Conservation (phyloP, 306 rosid species). For the Citrullus mucosospermus region DNA sequence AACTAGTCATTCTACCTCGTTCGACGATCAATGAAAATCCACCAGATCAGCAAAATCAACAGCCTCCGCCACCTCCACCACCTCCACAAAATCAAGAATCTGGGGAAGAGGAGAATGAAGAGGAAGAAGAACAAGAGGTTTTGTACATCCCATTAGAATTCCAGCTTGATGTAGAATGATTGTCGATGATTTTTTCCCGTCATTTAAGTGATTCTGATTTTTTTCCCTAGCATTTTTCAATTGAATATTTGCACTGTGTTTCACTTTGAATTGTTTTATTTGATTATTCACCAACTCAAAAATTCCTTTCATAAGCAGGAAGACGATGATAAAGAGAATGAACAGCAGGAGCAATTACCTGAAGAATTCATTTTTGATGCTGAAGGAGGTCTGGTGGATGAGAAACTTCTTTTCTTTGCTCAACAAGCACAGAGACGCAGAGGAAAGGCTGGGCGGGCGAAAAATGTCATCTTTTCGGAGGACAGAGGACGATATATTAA, state of each 20-base stretch:
- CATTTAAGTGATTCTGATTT: neutral
- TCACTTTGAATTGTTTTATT: neutral
- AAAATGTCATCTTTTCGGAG: conserved; percentile 93
- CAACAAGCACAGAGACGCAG: conserved; percentile 91
- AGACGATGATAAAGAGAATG: conserved; percentile 60
- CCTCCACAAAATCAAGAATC: conserved; percentile 95
- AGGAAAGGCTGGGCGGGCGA: conserved; percentile 97
- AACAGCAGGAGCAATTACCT: conserved; percentile 77
- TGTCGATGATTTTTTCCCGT: neutral
- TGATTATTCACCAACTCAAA: conserved; percentile 10
- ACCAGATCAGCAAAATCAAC: conserved; percentile 90
- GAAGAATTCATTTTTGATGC: conserved; percentile 94
- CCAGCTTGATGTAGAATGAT: neutral
- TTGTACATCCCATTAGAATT: conserved; percentile 12
- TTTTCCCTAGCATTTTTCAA: neutral
- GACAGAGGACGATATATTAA: conserved; percentile 94
- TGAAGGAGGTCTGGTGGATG: conserved; percentile 95
- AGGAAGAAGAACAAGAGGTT: conserved; percentile 86
- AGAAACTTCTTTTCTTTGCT: conserved; percentile 93
- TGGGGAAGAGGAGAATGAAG: conserved; percentile 71
- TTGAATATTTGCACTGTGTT: neutral
- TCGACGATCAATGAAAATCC: conserved; percentile 66
- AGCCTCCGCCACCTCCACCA: conserved; percentile 93
- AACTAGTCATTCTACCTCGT: conserved; percentile 88
- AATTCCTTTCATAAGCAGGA: conserved; percentile 38